Evolutionary conservation across 2,329 filamentous ascomycete species (phyloP).

Genomic region (Nemania sp.): DNA sequence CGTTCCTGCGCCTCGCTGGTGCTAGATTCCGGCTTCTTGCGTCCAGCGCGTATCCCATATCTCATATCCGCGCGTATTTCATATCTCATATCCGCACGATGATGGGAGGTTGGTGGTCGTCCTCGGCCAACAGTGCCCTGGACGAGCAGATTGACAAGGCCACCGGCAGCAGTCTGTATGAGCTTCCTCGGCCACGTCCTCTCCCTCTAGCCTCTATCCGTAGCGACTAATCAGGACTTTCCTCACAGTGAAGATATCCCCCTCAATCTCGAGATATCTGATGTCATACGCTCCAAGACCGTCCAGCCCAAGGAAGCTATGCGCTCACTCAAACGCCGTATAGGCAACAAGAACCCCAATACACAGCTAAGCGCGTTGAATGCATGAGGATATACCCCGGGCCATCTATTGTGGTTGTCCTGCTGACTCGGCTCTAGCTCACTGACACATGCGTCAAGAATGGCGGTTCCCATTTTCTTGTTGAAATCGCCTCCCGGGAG

Average conservation of each 20-base stretch:
- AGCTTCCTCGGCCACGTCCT: constrained; percentile 12
- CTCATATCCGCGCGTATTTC: constrained; percentile 37
- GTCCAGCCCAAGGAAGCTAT: constrained; percentile 98
- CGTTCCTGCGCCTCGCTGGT: not conserved
- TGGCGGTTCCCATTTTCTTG: constrained; percentile 92
- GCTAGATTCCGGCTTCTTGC: constrained; percentile 3
- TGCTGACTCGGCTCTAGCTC: constrained; percentile 64
- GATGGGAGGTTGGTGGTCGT: constrained; percentile 97
- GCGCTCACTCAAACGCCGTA: constrained; percentile 92
- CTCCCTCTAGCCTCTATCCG: constrained; percentile 4
- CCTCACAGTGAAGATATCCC: constrained; percentile 89
- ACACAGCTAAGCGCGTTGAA: constrained; percentile 95
- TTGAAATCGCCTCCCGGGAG: constrained; percentile 94
- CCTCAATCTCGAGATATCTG: constrained; percentile 97
- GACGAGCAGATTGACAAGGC: constrained; percentile 98
- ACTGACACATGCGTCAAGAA: constrained; percentile 99
- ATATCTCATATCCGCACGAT: constrained; percentile 48
- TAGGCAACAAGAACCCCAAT: constrained; percentile 98
- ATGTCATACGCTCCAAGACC: constrained; percentile 96
- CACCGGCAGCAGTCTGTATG: constrained; percentile 91
- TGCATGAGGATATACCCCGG: constrained; percentile 59
- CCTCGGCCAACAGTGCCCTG: constrained; percentile 87
- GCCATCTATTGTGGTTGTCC: constrained; percentile 39
- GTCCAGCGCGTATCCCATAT: too few species aligned
- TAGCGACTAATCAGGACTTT: constrained; percentile 17